Conservation (phyloP, 352 stramenopile genomes). For the Globisporangium recalcitrans region DNA sequence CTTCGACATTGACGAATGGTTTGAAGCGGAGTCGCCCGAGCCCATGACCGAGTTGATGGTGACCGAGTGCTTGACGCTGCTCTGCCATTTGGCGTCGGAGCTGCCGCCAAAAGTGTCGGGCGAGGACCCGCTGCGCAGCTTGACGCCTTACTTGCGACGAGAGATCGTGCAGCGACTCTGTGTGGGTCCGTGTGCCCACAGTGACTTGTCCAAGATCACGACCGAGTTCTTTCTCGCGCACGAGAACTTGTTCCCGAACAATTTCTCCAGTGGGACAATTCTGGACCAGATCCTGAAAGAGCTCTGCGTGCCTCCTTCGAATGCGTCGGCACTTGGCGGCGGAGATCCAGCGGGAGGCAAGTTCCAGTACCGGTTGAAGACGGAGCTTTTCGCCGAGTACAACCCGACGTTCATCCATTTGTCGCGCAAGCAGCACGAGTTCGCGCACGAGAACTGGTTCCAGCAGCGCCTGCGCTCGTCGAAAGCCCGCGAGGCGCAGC, state of each 20-base stretch:
- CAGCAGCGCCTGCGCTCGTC: constrained; percentile 67
- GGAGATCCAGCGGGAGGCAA: constrained; percentile 42
- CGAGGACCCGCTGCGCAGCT: constrained; percentile 44
- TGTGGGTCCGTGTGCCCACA: constrained; percentile 75
- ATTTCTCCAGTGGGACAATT: constrained; percentile 59
- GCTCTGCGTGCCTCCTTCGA: constrained; percentile 37
- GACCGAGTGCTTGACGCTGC: constrained; percentile 68
- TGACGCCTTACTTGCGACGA: constrained; percentile 65
- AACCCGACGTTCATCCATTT: constrained; percentile 83
- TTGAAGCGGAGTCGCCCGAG: constrained; percentile 29
- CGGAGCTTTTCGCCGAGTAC: constrained; percentile 80
- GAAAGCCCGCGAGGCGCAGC: constrained; percentile 60
- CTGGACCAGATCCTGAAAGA: constrained; percentile 81
- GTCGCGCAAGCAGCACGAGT: constrained; percentile 84
- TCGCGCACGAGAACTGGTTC: constrained; percentile 85
- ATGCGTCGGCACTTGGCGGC: constrained; percentile 19
- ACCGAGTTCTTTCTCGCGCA: constrained; percentile 78
- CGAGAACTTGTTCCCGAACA: constrained; percentile 68
- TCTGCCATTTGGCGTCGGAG: constrained; percentile 75
- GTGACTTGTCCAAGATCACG: constrained; percentile 78
- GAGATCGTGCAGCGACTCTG: constrained; percentile 81
- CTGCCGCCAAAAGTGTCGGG: constrained; percentile 53
- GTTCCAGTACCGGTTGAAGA: constrained; percentile 79
- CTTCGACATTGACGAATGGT: constrained; percentile 64
- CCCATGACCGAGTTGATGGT: constrained; percentile 68